Evolutionary conservation across 2,329 filamentous ascomycete species (phyloP), one percentile per base, ranked within the genome.

Genomic region (Aspergillus aculeatus): DNA sequence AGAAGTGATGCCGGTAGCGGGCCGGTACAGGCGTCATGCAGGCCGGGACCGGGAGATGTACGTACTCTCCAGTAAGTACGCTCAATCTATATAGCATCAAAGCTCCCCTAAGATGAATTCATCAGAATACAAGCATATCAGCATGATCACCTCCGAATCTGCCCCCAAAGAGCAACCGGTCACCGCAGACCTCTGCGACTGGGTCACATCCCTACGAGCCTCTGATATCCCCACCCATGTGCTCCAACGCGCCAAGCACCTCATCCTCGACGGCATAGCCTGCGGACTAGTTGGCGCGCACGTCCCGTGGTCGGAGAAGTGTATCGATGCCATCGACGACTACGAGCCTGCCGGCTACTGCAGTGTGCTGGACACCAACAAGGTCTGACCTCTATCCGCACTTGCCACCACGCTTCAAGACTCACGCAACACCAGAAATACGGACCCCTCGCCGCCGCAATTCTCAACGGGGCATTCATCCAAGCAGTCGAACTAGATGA

Each of bases 401-500:
- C 7, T 29, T 12, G 11, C 2, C 7, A n/a, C 14, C 11, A 7
- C 9, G 16, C 49, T 29, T 35, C 54, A 47, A 54, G n/a, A 4
- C 21, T 35, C 26, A 21, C 2, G 14, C 32, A 7, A 7, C 41
- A 23, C 3, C 52, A 54, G 52, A 32, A 29, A 24, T 44, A 77
- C 2, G 69, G 69, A 2, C 73, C 77, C 2, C 62, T 81, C 5
- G 62, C 74, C 3, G 79, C 78, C 0, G 74, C 77, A 0, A 59
- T 80, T 1, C 59, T 81, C 6, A 81, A 81, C 62, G 73, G 74
- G 19, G 70, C 77, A 1, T 78, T 77, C 59, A 77, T 80, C 54
- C 79, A 81, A 64, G 77, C 71, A 1, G 76, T 76, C 38, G 78
- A 81, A 61, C 63, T 81, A 1, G 78, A 81, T 59, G 79, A 81